Evolutionary conservation across 1,284 basidiomycete genomes (phyloP).

Genomic region (Trichosporon sp.): DNA sequence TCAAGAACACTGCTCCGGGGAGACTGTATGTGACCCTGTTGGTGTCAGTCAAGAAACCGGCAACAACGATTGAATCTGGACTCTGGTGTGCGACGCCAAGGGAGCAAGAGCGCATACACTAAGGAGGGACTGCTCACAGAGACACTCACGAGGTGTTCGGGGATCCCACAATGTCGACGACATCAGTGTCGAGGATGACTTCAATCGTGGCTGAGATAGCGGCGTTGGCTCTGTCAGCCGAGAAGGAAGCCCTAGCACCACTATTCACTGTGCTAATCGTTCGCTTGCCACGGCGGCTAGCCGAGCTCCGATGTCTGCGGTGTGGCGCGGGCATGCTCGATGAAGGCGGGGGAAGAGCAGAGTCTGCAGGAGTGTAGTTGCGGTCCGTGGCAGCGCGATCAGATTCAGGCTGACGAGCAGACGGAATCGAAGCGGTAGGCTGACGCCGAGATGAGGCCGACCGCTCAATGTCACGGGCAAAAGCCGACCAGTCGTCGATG

Average conservation of each 20-base stretch:
- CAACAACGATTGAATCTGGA: neutral
- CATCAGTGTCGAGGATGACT: neutral
- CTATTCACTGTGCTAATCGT: too few species aligned
- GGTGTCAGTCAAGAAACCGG: neutral
- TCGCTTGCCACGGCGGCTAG: neutral
- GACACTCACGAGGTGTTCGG: constrained; percentile 2
- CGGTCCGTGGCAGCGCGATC: neutral
- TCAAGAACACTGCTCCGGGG: constrained; percentile 17
- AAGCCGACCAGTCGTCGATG: neutral
- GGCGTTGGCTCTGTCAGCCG: too few species aligned
- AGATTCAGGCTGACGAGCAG: neutral
- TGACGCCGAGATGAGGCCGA: neutral
- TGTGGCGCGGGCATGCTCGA: neutral
- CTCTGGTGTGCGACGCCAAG: neutral
- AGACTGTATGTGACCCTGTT: constrained; percentile 21
- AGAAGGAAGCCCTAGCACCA: neutral
- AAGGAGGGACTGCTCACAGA: neutral
- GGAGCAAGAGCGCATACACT: too few species aligned
- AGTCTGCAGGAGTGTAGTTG: too few species aligned
- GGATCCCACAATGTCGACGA: constrained; percentile 4
- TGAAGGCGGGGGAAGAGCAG: neutral
- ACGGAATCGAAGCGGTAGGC: neutral
- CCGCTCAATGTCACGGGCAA: neutral
- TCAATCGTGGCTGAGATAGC: neutral
- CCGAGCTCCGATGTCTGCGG: neutral